Percentiles rank a stretch among this genome's conserved stretches.
These are phyloP conservation scores for Pholiota microspora DNA, from an alignment of 768 basidiomycete species.

Conservation along the genomic window DNA sequence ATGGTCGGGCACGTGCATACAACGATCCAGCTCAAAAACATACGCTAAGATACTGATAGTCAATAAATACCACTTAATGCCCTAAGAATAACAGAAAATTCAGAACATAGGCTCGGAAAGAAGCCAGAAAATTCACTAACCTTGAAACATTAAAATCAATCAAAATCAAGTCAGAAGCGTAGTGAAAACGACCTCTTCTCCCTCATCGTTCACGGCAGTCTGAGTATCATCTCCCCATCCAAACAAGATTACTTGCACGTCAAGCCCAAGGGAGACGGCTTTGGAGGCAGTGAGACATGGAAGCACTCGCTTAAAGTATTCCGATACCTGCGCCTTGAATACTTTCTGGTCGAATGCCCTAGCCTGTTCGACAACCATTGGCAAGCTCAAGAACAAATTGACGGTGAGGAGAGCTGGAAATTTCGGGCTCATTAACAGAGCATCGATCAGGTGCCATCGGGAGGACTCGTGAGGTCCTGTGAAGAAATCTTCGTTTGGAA, in stretches of 20 bases:
- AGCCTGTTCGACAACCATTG: slow-evolving; percentile 6
- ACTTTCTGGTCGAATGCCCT: slow-evolving; percentile 5
- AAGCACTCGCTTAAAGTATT: slow-evolving; percentile 8
- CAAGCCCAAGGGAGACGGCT: background rate
- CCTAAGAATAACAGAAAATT: background rate
- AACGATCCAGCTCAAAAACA: too few species aligned
- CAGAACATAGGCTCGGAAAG: too few species aligned
- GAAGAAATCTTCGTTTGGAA: slow-evolving; percentile 8
- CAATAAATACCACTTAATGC: too few species aligned
- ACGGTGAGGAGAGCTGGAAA: slow-evolving; percentile 3
- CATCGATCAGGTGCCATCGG: slow-evolving; percentile 7
- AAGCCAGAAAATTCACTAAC: background rate
- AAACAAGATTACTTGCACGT: slow-evolving; percentile 8
- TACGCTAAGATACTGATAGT: too few species aligned
- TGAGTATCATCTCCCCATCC: slow-evolving; percentile 6
- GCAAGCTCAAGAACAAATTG: slow-evolving; percentile 4
- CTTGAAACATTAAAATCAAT: background rate
- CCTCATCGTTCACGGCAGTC: background rate
- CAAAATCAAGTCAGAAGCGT: slow-evolving; percentile 3
- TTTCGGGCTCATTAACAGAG: slow-evolving; percentile 4
- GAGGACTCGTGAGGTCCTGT: slow-evolving; percentile 1
- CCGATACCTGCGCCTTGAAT: slow-evolving; percentile 4
- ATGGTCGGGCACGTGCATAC: background rate
- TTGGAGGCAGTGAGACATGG: slow-evolving; percentile 3
- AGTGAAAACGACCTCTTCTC: background rate